A percentile compares a stretch with the other conserved stretches of the same genome.
phyloP scores from a whole-genome alignment of 148 eudicot genomes.

The Chenopodium formosanum region DNA sequence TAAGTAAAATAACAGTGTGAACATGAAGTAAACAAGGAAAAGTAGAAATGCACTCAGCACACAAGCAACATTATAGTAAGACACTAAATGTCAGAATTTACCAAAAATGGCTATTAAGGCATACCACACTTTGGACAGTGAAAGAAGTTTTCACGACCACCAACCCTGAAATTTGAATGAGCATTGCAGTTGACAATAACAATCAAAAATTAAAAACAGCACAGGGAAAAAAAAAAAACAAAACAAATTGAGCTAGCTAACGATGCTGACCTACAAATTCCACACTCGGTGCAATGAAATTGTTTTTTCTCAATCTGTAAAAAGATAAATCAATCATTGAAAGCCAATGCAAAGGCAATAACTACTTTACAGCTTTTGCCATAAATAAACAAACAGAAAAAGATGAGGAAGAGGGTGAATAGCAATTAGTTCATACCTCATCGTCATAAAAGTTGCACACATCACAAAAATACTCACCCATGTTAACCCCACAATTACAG shows the following conservation, averaged over 20 bases:
- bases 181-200: constrained; percentile 13
- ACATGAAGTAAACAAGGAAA: background rate
- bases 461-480: constrained; percentile 81
- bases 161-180: constrained; percentile 60
- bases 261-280: constrained; percentile 77
- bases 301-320: constrained; percentile 65
- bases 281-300: constrained; percentile 90
- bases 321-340: background rate
- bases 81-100: background rate
- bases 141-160: constrained; percentile 84
- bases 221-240: background rate
- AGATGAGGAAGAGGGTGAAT: no score
- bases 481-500: constrained; percentile 61
- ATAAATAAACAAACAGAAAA: no score
- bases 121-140: constrained; percentile 93
- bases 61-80: background rate
- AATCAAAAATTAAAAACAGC: background rate
- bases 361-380: background rate
- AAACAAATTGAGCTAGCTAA: constrained; percentile 4
- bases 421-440: constrained; percentile 40
- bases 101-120: constrained; percentile 29
- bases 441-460: constrained; percentile 85
- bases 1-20: background rate
- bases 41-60: background rate
- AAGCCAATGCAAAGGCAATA: background rate